Percentiles rank a stretch among this genome's conserved stretches.
Evolutionary conservation across 1,284 basidiomycete genomes (phyloP).

Genomic region (Trichosporon coremiiforme): DNA sequence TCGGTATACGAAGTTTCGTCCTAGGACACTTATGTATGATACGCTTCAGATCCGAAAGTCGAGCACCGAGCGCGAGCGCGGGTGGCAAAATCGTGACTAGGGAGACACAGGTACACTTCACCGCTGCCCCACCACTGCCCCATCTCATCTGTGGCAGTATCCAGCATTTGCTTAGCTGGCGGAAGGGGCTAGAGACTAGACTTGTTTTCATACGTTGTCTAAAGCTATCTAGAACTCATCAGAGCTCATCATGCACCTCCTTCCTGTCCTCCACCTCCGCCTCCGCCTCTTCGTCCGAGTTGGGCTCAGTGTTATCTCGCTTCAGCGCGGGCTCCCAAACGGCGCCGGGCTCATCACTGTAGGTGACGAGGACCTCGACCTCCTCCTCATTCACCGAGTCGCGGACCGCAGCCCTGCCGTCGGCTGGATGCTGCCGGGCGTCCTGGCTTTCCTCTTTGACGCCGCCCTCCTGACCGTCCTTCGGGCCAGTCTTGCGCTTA

Average conservation of each 20-base stretch:
- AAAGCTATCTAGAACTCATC: neutral
- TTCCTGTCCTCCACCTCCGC: neutral
- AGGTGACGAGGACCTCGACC: conserved; percentile 2
- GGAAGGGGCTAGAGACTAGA: no score
- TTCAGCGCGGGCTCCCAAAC: neutral
- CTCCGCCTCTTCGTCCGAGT: neutral
- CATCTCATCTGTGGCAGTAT: no score
- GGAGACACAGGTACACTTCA: no score
- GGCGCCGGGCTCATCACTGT: neutral
- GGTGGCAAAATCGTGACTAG: no score
- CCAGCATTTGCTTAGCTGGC: no score
- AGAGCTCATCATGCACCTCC: neutral
- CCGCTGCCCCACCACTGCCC: no score
- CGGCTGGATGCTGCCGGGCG: neutral
- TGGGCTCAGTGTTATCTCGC: neutral
- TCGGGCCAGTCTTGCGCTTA: neutral
- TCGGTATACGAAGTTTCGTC: no score
- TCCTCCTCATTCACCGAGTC: neutral
- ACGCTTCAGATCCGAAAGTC: neutral
- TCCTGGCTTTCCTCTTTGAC: neutral
- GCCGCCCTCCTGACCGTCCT: neutral
- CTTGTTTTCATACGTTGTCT: neutral
- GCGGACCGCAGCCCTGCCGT: neutral
- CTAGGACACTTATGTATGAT: neutral
- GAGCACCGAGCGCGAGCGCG: no score